Evolutionary conservation across 1,139 yeast genomes (phyloP).

Genomic region (Blastobotrys proliferans): DNA sequence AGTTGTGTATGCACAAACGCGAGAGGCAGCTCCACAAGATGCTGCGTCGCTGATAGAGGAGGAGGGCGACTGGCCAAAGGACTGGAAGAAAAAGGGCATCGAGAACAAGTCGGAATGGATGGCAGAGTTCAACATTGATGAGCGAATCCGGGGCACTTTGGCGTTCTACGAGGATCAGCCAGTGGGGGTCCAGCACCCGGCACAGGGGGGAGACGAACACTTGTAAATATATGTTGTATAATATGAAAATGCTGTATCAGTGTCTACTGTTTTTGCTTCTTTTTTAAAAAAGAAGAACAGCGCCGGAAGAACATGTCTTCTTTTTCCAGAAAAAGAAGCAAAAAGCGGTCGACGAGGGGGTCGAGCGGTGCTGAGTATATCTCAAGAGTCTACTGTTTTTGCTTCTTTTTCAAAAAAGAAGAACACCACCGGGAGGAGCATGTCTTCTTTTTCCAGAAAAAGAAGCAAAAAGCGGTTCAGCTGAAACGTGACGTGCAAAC

Average conservation of each 20-base stretch:
- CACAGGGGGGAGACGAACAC: too few species aligned
- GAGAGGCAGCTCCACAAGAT: constrained; percentile 52
- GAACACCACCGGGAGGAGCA: background rate
- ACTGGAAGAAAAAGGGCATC: constrained; percentile 72
- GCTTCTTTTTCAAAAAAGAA: background rate
- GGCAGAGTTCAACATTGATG: constrained; percentile 67
- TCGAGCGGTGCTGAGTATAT: background rate
- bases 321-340: too few species aligned
- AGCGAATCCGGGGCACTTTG: constrained; percentile 55
- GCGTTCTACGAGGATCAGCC: constrained; percentile 45
- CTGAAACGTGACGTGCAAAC: too few species aligned
- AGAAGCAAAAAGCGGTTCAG: too few species aligned
- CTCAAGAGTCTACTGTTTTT: background rate
- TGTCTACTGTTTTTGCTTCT: too few species aligned
- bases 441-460: background rate
- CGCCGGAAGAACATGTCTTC: too few species aligned
- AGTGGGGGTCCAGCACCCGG: constrained; percentile 9
- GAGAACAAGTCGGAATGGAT: constrained; percentile 86
- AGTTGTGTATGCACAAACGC: constrained; percentile 49
- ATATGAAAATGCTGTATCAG: too few species aligned
- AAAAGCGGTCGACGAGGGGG: background rate
- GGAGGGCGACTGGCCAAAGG: constrained; percentile 85
- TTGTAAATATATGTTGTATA: too few species aligned
- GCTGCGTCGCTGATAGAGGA: constrained; percentile 53
- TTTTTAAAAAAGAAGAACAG: background rate